Evolutionary conservation across 2,329 filamentous ascomycete genomes (phyloP).

Genomic region (Hawksworthiomyces lignivorus): DNA sequence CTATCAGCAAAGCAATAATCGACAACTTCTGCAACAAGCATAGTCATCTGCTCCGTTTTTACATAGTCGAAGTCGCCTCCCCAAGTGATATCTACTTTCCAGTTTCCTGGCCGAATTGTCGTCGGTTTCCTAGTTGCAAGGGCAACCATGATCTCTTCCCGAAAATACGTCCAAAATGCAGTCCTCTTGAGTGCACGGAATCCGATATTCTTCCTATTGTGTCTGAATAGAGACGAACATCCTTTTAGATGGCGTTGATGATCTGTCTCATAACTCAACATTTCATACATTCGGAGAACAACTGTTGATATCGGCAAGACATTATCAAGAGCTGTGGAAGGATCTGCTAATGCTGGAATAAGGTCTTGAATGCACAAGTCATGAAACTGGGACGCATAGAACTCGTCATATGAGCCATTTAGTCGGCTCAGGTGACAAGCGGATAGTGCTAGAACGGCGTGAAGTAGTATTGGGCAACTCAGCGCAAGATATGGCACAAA

Average conservation of each 20-base stretch:
- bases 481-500: conserved; percentile 2
- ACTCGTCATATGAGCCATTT: not conserved
- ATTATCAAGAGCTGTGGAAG: conserved; percentile 1
- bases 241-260: conserved; percentile 1
- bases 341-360: not conserved
- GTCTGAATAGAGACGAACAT: conserved; percentile 2
- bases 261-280: conserved; percentile 2
- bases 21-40: conserved; percentile 1
- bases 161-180: conserved; percentile 5
- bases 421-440: not conserved
- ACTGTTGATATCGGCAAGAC: conserved; percentile 3
- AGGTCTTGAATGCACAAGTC: conserved; percentile 4
- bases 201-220: conserved; percentile 3
- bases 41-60: conserved; percentile 3
- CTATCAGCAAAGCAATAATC: not conserved
- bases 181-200: conserved; percentile 2
- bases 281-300: conserved; percentile 4
- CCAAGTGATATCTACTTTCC: conserved; percentile 4
- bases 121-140: not conserved
- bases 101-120: not conserved
- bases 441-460: conserved; percentile 1
- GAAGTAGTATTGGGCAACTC: not conserved
- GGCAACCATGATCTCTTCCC: conserved; percentile 3
- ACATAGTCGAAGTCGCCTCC: conserved; percentile 3
- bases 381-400: conserved; percentile 1